Evolutionary conservation across 169 alveolate species (phyloP).

Genomic region (Plasmodium knowlesi): DNA sequence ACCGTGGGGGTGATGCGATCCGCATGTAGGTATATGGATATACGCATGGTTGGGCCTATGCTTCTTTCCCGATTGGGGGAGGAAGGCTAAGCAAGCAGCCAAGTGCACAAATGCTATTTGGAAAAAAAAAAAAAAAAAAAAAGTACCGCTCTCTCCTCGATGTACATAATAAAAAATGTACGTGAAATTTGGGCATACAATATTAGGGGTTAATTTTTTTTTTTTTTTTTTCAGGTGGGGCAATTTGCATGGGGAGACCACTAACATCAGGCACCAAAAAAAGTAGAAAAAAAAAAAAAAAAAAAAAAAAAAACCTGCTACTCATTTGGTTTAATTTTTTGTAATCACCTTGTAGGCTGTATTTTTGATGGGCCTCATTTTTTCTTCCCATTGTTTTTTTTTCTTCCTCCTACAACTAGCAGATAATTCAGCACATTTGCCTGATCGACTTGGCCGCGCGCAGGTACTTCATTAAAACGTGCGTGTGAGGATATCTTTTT

Average conservation of each 20-base stretch:
- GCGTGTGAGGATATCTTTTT: neutral
- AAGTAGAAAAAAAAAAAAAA: neutral
- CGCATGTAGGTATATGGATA: neutral
- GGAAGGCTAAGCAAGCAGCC: neutral
- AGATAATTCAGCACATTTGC: neutral
- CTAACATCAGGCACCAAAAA: too few species aligned
- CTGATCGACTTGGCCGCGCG: neutral
- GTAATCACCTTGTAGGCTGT: neutral
- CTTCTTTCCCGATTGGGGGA: too few species aligned
- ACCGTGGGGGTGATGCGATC: neutral
- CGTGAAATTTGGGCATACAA: neutral
- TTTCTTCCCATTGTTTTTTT: neutral
- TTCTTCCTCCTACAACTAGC: neutral
- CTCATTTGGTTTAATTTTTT: neutral
- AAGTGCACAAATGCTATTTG: neutral
- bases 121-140: too few species aligned
- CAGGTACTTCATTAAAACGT: neutral
- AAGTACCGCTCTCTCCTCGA: neutral
- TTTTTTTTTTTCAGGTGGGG: too few species aligned
- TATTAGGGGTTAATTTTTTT: neutral
- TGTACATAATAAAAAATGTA: neutral
- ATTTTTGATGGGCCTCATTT: neutral
- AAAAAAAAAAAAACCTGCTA: neutral
- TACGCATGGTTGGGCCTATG: neutral
- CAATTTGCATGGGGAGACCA: neutral